These are phyloP conservation scores for Clonostachys rosea DNA, from an alignment of 2,329 filamentous ascomycete genomes.

Conservation along the genomic window DNA sequence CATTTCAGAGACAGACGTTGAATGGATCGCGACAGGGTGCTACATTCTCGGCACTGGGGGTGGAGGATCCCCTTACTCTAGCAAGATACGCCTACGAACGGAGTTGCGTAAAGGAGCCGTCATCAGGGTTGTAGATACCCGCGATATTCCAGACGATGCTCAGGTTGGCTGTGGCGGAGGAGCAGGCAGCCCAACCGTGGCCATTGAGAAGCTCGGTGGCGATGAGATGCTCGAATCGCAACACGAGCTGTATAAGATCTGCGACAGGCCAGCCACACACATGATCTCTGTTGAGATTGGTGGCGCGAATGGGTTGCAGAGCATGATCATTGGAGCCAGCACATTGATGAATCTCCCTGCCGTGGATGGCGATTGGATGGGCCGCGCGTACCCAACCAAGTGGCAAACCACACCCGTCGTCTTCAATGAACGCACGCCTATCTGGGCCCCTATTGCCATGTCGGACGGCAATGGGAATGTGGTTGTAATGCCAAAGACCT, in stretches of 20 bases:
- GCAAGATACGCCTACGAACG: conserved; percentile 43
- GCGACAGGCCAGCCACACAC: conserved; percentile 41
- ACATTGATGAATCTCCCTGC: conserved; percentile 44
- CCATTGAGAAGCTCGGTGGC: conserved; percentile 54
- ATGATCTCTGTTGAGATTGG: conserved; percentile 63
- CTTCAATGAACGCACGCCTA: conserved; percentile 39
- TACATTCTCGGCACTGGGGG: conserved; percentile 59
- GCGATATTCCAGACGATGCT: conserved; percentile 43
- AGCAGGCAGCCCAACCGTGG: conserved; percentile 55
- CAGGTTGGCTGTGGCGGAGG: conserved; percentile 51
- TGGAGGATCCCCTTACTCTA: conserved; percentile 49
- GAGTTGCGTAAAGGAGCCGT: conserved; percentile 44
- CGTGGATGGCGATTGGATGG: conserved; percentile 54
- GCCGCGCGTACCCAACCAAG: conserved; percentile 47
- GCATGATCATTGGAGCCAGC: conserved; percentile 50
- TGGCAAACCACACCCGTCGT: conserved; percentile 52
- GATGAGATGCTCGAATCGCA: conserved; percentile 50
- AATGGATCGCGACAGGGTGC: conserved; percentile 52
- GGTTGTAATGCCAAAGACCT: conserved; percentile 40
- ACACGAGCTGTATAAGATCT: conserved; percentile 46
- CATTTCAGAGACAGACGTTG: conserved; percentile 51
- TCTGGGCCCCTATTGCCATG: conserved; percentile 40
- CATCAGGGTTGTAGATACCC: conserved; percentile 45
- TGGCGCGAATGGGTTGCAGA: conserved; percentile 59
- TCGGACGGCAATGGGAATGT: conserved; percentile 48